A percentile compares a stretch with the other conserved stretches of the same genome.
Conservation (phyloP, 1,284 basidiomycete genomes). For the Earliella scabrosa region DNA sequence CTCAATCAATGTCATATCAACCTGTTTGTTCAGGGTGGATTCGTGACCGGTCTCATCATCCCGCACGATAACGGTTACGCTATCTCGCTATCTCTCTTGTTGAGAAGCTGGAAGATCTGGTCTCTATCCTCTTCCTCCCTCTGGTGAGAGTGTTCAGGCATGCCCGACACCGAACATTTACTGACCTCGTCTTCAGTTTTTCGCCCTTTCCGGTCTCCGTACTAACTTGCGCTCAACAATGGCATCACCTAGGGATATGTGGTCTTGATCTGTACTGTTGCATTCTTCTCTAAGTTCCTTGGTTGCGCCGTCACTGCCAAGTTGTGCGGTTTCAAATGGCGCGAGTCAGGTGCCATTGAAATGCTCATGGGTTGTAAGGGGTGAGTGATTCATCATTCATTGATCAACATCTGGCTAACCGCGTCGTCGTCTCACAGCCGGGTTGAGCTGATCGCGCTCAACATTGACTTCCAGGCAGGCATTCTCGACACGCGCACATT, state of each 20-base stretch:
- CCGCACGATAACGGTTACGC: slow-evolving; percentile 89
- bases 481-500: slow-evolving; percentile 78
- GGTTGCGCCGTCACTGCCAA: slow-evolving; percentile 71
- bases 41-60: slow-evolving; percentile 87
- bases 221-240: slow-evolving; percentile 83
- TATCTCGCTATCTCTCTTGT: slow-evolving; percentile 75
- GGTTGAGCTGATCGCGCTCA: slow-evolving; percentile 91
- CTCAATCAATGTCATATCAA: no score
- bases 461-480: slow-evolving; percentile 82
- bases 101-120: slow-evolving; percentile 81
- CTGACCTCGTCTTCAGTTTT: slow-evolving; percentile 60
- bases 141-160: slow-evolving; percentile 52
- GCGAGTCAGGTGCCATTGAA: slow-evolving; percentile 88
- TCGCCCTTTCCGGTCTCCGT: slow-evolving; percentile 79
- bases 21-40: slow-evolving; percentile 61
- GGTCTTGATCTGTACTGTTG: slow-evolving; percentile 79
- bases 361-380: slow-evolving; percentile 95
- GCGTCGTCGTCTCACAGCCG: slow-evolving; percentile 55
- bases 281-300: slow-evolving; percentile 81
- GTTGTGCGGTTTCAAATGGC: slow-evolving; percentile 68
- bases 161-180: background rate
- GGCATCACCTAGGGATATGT: slow-evolving; percentile 89
- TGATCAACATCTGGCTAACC: background rate
- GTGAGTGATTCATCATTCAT: slow-evolving; percentile 40
- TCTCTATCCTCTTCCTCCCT: slow-evolving; percentile 79